A percentile compares a stretch with the other conserved stretches of the same genome.
These are phyloP conservation scores for Silene noctiflora DNA, from an alignment of 179 eudicot genomes.

Conservation along the genomic window DNA sequence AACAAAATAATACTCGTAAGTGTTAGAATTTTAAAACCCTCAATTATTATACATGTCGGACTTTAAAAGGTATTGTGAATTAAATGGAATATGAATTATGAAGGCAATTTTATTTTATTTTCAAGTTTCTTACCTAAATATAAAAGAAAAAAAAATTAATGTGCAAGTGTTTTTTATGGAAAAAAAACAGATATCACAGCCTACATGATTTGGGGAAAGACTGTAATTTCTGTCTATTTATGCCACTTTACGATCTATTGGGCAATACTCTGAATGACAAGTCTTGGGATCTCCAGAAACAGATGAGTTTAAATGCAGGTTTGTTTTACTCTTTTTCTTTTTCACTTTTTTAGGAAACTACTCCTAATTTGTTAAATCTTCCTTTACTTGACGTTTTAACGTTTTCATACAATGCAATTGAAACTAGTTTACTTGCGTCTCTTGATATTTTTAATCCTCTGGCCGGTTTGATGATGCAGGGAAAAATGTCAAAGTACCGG, in stretches of 20 bases:
- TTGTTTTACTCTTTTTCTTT: background rate
- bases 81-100: too few species aligned
- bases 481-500: constrained; percentile 38
- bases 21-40: too few species aligned
- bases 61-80: too few species aligned
- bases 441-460: too few species aligned
- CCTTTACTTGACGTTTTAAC: background rate
- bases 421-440: too few species aligned
- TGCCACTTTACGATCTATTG: constrained; percentile 74
- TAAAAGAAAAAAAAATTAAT: too few species aligned
- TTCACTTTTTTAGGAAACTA: background rate
- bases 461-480: constrained; percentile 31
- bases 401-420: too few species aligned
- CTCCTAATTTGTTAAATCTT: background rate
- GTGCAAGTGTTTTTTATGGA: background rate
- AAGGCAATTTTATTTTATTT: too few species aligned
- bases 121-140: too few species aligned
- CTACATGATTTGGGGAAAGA: constrained; percentile 63
- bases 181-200: constrained; percentile 63
- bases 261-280: constrained; percentile 60
- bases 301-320: constrained; percentile 50
- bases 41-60: too few species aligned
- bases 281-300: constrained; percentile 70
- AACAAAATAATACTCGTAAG: too few species aligned
- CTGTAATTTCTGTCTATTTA: constrained; percentile 79